These are phyloP conservation scores for Neurospora sp. DNA, from an alignment of 495 filamentous ascomycete genomes.

Conservation along the genomic window DNA sequence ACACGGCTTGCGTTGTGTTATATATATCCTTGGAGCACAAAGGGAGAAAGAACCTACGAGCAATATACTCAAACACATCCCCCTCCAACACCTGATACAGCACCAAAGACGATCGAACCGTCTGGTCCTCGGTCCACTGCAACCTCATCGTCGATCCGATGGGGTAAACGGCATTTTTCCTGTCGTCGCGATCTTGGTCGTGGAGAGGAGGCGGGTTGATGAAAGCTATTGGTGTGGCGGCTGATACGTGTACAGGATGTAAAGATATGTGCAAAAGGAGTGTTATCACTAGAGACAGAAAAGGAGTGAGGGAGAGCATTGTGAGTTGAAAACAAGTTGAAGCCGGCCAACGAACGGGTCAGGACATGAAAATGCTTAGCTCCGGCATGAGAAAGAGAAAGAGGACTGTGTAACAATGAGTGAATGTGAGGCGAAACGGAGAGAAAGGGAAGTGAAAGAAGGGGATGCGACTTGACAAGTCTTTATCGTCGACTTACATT, in stretches of 20 bases:
- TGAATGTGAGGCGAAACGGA: neutral
- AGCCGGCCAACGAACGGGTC: no score
- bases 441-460: neutral
- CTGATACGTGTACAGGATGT: neutral
- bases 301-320: neutral
- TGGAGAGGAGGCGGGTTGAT: neutral
- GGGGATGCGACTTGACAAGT: neutral
- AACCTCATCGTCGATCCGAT: neutral
- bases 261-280: neutral
- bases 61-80: neutral
- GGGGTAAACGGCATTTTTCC: neutral
- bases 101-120: neutral
- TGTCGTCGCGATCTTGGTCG: neutral
- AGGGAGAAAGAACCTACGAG: neutral
- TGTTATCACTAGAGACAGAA: neutral
- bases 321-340: no score
- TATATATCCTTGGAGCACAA: no score
- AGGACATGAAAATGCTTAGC: no score
- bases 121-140: neutral
- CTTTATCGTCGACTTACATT: neutral
- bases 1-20: no score
- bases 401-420: slow-evolving; percentile 2
- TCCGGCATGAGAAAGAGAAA: no score
- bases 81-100: neutral
- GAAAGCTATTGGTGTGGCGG: neutral